phyloP scores from a whole-genome alignment of 2,329 filamentous ascomycete species.

The Phyllosticta capitalensis region DNA sequence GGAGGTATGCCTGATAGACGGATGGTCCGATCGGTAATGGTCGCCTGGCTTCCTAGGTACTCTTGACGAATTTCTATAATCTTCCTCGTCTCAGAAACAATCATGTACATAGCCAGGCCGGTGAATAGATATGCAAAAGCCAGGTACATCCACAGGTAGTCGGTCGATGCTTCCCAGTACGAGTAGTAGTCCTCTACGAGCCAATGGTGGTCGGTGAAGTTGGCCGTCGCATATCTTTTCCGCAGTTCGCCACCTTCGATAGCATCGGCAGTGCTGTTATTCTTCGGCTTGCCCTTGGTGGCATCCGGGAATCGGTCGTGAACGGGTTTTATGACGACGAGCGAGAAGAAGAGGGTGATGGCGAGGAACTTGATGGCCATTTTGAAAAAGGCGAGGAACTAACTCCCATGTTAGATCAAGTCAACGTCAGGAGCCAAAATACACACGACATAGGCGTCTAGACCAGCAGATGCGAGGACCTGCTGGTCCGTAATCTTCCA shows the following conservation, averaged over 20 bases:
- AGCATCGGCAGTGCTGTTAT: conserved; percentile 13
- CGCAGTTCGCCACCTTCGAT: conserved; percentile 2
- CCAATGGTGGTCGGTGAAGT: neutral
- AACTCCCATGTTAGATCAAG: conserved; percentile 3
- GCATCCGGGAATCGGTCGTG: conserved; percentile 56
- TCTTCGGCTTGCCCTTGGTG: conserved; percentile 23
- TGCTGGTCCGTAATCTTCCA: conserved; percentile 82
- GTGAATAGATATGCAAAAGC: conserved; percentile 94
- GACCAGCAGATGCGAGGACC: conserved; percentile 76
- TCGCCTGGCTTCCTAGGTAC: conserved; percentile 86
- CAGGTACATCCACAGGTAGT: conserved; percentile 85
- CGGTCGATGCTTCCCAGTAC: conserved; percentile 27
- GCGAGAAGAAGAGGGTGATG: conserved; percentile 71
- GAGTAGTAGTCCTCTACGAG: conserved; percentile 6
- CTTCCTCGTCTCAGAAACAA: conserved; percentile 72
- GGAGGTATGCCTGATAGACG: conserved; percentile 78
- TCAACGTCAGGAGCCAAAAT: neutral
- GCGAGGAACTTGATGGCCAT: conserved; percentile 81
- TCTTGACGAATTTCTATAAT: conserved; percentile 81
- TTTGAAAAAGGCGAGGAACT: conserved; percentile 91
- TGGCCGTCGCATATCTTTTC: neutral
- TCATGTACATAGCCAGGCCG: conserved; percentile 67
- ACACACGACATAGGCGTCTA: conserved; percentile 85
- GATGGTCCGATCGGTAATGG: conserved; percentile 92
- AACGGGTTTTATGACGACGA: conserved; percentile 73